A percentile compares a stretch with the other conserved stretches of the same genome.
Conservation (phyloP, 129 eudicot genomes). For the Centella asiatica region DNA sequence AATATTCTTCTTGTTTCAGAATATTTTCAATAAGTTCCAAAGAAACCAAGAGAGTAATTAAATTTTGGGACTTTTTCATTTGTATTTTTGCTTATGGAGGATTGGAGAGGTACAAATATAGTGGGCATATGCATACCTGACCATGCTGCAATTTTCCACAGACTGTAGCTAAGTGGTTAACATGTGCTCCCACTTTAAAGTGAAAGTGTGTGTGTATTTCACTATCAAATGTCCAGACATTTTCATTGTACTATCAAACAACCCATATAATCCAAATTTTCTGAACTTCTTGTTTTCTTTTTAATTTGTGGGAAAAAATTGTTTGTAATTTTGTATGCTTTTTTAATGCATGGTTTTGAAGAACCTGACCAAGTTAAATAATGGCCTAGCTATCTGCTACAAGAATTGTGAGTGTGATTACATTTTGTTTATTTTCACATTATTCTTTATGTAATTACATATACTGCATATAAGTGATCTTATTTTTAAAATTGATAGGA, state of each 20-base stretch:
- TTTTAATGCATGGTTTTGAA: too few relatives aligned
- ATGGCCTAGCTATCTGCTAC: too few relatives aligned
- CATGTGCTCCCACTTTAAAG: not conserved
- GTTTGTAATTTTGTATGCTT: too few relatives aligned
- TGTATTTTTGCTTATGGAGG: not conserved
- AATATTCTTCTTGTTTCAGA: not conserved
- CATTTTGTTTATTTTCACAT: too few relatives aligned
- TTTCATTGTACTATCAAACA: not conserved
- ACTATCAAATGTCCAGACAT: not conserved
- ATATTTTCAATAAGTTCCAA: not conserved
- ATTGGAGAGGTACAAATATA: not conserved
- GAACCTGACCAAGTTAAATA: too few relatives aligned
- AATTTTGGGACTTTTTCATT: not conserved
- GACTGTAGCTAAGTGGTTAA: not conserved
- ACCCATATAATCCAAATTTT: too few relatives aligned
- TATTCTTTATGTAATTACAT: too few relatives aligned
- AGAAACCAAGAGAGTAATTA: not conserved
- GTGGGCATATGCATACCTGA: not conserved
- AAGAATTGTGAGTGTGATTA: too few relatives aligned
- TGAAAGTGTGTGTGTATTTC: not conserved
- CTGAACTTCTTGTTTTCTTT: too few relatives aligned
- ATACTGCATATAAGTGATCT: too few relatives aligned
- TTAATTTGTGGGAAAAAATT: too few relatives aligned
- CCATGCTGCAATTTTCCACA: not conserved
- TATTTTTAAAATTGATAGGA: too few relatives aligned